Evolutionary conservation across 2,329 filamentous ascomycete species (phyloP).

Genomic region (Acrocalymma vagum): DNA sequence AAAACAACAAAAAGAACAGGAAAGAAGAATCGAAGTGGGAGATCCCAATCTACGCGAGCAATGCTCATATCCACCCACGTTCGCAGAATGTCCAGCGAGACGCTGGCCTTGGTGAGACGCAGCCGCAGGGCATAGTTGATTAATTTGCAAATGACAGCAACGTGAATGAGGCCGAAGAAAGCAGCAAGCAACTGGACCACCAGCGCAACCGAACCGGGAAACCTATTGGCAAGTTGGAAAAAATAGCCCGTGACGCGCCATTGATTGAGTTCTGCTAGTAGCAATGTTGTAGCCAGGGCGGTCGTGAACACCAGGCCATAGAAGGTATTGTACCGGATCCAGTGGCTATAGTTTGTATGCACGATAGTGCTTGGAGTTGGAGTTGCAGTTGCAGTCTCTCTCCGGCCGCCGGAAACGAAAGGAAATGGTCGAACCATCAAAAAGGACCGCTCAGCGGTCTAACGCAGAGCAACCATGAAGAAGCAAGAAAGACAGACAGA

Average conservation of each 20-base stretch:
- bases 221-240: constrained; percentile 26
- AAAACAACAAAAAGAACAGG: constrained; percentile 29
- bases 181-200: constrained; percentile 34
- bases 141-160: constrained; percentile 34
- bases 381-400: constrained; percentile 12
- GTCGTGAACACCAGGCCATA: constrained; percentile 37
- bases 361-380: too few species aligned
- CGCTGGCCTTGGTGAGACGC: constrained; percentile 29
- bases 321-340: constrained; percentile 35
- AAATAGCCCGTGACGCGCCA: constrained; percentile 30
- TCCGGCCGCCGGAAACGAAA: constrained; percentile 21
- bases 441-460: constrained; percentile 22
- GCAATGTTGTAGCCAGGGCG: constrained; percentile 21
- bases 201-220: constrained; percentile 32
- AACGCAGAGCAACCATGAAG: constrained; percentile 17
- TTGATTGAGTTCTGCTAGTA: constrained; percentile 26
- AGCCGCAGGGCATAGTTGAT: constrained; percentile 38
- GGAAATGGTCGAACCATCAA: constrained; percentile 30
- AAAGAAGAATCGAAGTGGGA: constrained; percentile 39
- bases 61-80: constrained; percentile 38
- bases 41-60: constrained; percentile 35
- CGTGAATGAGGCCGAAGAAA: constrained; percentile 36
- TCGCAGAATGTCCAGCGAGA: constrained; percentile 34
- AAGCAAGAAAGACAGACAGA: constrained; percentile 3
- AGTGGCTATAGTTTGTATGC: constrained; percentile 34